phyloP scores from a whole-genome alignment of 257 asterid species.

The Eustoma russellianum region DNA sequence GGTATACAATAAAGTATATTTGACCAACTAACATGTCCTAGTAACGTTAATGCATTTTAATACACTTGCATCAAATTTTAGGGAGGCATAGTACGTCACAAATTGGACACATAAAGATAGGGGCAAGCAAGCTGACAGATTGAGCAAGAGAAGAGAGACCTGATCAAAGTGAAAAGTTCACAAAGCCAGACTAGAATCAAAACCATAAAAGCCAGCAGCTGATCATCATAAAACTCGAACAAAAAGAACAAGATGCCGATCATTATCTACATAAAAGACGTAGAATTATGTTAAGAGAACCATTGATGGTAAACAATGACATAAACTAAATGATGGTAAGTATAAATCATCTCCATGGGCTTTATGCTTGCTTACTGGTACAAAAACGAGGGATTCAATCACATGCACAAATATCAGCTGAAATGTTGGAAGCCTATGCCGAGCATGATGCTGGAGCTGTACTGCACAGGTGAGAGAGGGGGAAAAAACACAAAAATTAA shows the following conservation, averaged over 20 bases:
- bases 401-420: slow-evolving; percentile 97
- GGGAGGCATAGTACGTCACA: too few species aligned
- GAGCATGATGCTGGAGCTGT: slow-evolving; percentile 99
- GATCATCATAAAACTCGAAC: slow-evolving; percentile 98
- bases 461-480: slow-evolving; percentile 36
- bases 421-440: slow-evolving; percentile 97
- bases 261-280: slow-evolving; percentile 66
- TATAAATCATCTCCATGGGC: slow-evolving; percentile 3
- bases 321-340: not conserved
- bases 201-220: slow-evolving; percentile 96
- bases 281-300: slow-evolving; percentile 6
- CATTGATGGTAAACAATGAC: not conserved
- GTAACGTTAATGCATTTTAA: too few species aligned
- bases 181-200: slow-evolving; percentile 97
- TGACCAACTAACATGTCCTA: too few species aligned
- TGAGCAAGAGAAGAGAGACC: slow-evolving; percentile 42
- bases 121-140: slow-evolving; percentile 1
- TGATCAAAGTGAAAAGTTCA: slow-evolving; percentile 93
- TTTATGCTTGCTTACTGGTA: slow-evolving; percentile 73
- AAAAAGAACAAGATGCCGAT: slow-evolving; percentile 95
- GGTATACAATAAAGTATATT: too few species aligned
- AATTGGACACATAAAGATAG: not conserved
- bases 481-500: not conserved
- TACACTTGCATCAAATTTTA: too few species aligned
- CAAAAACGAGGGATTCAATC: slow-evolving; percentile 94